A percentile compares a stretch with the other conserved stretches of the same genome.
Evolutionary conservation across 169 alveolate genomes (phyloP).

Genomic region (Eimeria acervulina): DNA sequence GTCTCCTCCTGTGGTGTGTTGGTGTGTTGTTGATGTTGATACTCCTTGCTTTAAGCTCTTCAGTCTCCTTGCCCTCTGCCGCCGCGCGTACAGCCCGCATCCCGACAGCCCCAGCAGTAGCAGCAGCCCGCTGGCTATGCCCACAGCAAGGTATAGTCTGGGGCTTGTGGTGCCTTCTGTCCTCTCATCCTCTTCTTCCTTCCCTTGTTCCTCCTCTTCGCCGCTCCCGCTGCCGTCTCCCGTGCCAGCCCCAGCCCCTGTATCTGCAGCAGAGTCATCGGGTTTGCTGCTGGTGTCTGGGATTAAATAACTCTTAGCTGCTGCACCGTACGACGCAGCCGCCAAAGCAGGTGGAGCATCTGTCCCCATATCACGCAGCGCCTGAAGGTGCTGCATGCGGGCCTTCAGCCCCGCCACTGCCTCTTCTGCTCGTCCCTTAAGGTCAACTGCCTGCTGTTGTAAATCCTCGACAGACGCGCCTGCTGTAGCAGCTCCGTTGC

Average conservation of each 20-base stretch:
- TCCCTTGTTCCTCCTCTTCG: not conserved
- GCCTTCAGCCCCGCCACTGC: not conserved
- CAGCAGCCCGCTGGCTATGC: not conserved
- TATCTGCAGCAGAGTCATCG: not conserved
- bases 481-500: not conserved
- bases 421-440: not conserved
- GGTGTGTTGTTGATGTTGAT: not conserved
- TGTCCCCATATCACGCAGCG: not conserved
- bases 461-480: not conserved
- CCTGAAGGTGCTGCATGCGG: not conserved
- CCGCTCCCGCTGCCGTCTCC: not conserved
- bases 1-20: not conserved
- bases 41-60: not conserved
- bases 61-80: not conserved
- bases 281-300: not conserved
- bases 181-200: not conserved
- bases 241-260: not conserved
- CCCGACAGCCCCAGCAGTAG: not conserved
- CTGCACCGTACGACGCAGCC: not conserved
- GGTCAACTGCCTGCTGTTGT: not conserved
- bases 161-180: not conserved
- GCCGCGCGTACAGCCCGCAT: not conserved
- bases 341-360: conserved; percentile 2
- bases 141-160: not conserved
- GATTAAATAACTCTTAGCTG: not conserved